These are phyloP conservation scores for Malus hybrid DNA, from an alignment of 331 rosid species.

Conservation along the genomic window DNA sequence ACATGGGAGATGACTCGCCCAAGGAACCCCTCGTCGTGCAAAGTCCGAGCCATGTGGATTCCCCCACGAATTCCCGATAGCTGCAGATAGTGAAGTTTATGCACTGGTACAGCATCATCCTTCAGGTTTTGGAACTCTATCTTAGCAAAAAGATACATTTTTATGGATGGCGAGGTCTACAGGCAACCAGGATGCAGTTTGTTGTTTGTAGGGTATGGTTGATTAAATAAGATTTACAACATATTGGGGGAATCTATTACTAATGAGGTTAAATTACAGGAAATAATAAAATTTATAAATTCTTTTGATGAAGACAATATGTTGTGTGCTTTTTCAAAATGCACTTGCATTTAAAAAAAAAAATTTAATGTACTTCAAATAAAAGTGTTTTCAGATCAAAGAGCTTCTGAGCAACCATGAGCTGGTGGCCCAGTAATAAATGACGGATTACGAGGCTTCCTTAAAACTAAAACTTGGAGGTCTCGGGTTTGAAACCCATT, in stretches of 20 bases:
- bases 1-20: constrained; percentile 53
- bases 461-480: no score
- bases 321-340: neutral
- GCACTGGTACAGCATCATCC: neutral
- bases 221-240: neutral
- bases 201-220: neutral
- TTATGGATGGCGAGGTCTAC: no score
- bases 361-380: no score
- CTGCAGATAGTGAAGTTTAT: neutral
- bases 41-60: constrained; percentile 4
- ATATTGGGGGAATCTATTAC: neutral
- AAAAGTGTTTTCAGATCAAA: no score
- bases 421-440: no score
- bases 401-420: no score
- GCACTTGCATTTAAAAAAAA: no score
- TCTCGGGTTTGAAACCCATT: no score
- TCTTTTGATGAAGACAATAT: neutral
- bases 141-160: no score
- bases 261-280: neutral
- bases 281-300: no score
- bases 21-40: constrained; percentile 9
- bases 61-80: neutral
- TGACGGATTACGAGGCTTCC: rapidly evolving
- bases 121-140: no score
- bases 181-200: neutral